phyloP scores from a whole-genome alignment of 352 stramenopile species.

The Pythium catenulatum region DNA sequence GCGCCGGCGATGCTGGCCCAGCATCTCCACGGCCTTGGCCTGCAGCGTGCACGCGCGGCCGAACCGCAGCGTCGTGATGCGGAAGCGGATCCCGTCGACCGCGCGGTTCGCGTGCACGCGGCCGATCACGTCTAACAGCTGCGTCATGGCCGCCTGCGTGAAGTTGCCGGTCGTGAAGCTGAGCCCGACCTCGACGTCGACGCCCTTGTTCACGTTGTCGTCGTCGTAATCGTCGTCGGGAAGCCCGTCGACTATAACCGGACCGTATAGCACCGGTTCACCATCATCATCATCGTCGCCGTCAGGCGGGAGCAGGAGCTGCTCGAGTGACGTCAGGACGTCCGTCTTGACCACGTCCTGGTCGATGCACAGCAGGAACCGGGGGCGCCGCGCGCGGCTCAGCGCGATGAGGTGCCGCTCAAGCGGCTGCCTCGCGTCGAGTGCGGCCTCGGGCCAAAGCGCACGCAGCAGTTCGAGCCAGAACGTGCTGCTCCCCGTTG shows the following conservation, averaged over 20 bases:
- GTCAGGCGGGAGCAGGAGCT: background rate
- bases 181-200: slow-evolving; percentile 26
- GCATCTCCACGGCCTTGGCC: background rate
- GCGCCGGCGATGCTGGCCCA: background rate
- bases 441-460: background rate
- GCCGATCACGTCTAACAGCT: slow-evolving; percentile 2
- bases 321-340: background rate
- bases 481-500: too few species aligned
- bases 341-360: background rate
- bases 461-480: background rate
- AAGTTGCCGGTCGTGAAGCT: slow-evolving; percentile 14
- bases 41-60: background rate
- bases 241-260: background rate
- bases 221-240: background rate
- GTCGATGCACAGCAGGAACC: slow-evolving; percentile 12
- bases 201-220: background rate
- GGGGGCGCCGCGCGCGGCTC: background rate
- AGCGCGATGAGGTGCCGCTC: slow-evolving; percentile 1
- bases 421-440: background rate
- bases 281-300: background rate
- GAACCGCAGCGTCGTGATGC: background rate
- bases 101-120: background rate
- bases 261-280: background rate
- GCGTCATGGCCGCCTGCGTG: slow-evolving; percentile 1
- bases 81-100: background rate